These are phyloP conservation scores for Taphrina pruni DNA, from an alignment of 1,139 yeast genomes.

Conservation along the genomic window DNA sequence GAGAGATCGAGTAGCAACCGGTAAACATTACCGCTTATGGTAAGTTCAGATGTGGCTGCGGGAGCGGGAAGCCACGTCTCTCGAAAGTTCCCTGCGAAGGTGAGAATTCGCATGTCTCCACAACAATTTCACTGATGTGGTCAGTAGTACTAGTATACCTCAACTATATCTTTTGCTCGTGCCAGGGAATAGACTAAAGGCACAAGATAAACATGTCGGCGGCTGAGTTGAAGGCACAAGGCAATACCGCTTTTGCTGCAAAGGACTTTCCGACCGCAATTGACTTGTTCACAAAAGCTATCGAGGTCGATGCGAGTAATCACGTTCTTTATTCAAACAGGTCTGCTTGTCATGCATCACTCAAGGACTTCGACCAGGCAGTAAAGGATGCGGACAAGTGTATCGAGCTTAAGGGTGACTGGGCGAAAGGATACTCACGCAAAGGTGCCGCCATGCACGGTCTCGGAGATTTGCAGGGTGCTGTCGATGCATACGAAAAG, in stretches of 20 bases:
- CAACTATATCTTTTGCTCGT: not conserved
- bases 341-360: conserved; percentile 88
- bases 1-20: not conserved
- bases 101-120: not conserved
- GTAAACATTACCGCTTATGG: not conserved
- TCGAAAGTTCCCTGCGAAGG: conserved; percentile 15
- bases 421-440: conserved; percentile 96
- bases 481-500: conserved; percentile 69
- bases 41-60: not conserved
- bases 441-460: conserved; percentile 94
- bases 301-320: conserved; percentile 81
- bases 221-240: conserved; percentile 64
- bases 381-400: conserved; percentile 83
- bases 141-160: not conserved
- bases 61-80: conserved; percentile 21
- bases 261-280: conserved; percentile 83
- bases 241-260: conserved; percentile 88
- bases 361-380: conserved; percentile 74
- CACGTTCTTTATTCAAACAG: conserved; percentile 92
- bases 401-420: conserved; percentile 73
- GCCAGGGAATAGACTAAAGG: no score
- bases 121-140: not conserved
- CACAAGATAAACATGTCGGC: conserved; percentile 37
- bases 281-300: conserved; percentile 76
- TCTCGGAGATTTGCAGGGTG: conserved; percentile 65